Evolutionary conservation across 2,329 filamentous ascomycete genomes (phyloP), one percentile per base, ranked within the genome.

Genomic region (Aspergillus vadensis): DNA sequence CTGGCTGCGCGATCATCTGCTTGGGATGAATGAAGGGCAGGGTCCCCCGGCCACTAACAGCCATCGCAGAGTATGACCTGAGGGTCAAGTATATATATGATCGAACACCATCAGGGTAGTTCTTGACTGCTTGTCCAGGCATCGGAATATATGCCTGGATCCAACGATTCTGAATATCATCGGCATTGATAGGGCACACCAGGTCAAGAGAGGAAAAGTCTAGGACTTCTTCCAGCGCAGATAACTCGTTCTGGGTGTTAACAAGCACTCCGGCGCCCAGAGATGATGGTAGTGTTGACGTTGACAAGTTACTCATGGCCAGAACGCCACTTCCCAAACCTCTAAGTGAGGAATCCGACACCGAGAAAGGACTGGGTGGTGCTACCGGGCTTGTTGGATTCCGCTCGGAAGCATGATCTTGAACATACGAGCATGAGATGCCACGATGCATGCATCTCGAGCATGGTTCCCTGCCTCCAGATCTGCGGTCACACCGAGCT

Each of bases 131-230:
- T 52, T 83, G 80, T 2, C 76, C 78, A 0, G 79, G 76, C 0
- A 79, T 59, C 0, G 81, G 81, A 5, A 83, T 77, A 38, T 78
- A 83, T 1, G 77, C 69, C 32, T 81, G 77, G 25, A 84, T 68
- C 82, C 81, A 84, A 10, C 81, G 80, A 43, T 80, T 82, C 12
- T 73, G 76, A 52, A 83, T 82, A 15, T 77, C 76, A 23, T 81
- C 77, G 0, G 75, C 77, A 50, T 82, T 76, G 62, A 83, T 81
- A 2, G 79, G 78, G 58, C 80, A 82, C 0, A 77, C 59, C 6
- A 84, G 73, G 12, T 77, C 72, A 6, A 70, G 60, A 5, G 27
- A 38, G 21, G 58, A 57, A 12, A 81, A 81, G 50, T 78, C 67
- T 23, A 76, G 10, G 10, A 36, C 30, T 14, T 14, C 30, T 5